These are phyloP conservation scores for Botrytis deweyae DNA, from an alignment of 2,329 filamentous ascomycete species.

Conservation along the genomic window DNA sequence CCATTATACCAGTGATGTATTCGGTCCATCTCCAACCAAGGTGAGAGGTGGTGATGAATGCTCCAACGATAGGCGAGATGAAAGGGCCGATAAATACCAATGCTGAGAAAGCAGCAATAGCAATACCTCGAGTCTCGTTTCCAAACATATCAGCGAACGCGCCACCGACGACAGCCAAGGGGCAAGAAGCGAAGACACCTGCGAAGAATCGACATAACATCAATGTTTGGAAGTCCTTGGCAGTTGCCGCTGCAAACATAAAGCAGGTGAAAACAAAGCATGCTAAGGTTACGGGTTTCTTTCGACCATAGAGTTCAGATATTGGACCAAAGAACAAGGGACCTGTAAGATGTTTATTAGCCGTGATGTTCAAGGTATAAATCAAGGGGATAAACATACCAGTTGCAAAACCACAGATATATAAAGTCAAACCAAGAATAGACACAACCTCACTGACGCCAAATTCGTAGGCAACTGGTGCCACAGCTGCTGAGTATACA, in stretches of 20 bases:
- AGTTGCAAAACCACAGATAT: constrained; percentile 57
- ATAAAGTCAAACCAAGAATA: constrained; percentile 57
- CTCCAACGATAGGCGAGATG: constrained; percentile 39
- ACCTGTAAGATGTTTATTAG: constrained; percentile 40
- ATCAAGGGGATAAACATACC: constrained; percentile 45
- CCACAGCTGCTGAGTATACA: constrained; percentile 49
- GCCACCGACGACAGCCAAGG: constrained; percentile 51
- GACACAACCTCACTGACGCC: constrained; percentile 53
- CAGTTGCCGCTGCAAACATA: constrained; percentile 54
- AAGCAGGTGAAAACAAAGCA: constrained; percentile 49
- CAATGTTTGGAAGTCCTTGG: constrained; percentile 52
- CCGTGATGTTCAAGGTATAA: not conserved
- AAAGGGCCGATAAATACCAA: constrained; percentile 41
- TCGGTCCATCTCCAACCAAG: constrained; percentile 59
- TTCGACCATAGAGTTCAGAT: constrained; percentile 60
- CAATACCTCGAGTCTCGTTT: constrained; percentile 59
- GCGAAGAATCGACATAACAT: constrained; percentile 54
- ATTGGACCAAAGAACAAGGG: constrained; percentile 67
- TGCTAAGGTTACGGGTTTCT: constrained; percentile 50
- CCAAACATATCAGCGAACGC: constrained; percentile 65
- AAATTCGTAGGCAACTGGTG: constrained; percentile 52
- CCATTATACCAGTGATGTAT: constrained; percentile 54
- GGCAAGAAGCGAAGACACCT: constrained; percentile 49
- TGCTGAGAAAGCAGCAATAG: constrained; percentile 62
- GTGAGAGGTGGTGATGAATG: constrained; percentile 44